Conservation (phyloP, 768 basidiomycete species). For the Boletus bicolor region DNA sequence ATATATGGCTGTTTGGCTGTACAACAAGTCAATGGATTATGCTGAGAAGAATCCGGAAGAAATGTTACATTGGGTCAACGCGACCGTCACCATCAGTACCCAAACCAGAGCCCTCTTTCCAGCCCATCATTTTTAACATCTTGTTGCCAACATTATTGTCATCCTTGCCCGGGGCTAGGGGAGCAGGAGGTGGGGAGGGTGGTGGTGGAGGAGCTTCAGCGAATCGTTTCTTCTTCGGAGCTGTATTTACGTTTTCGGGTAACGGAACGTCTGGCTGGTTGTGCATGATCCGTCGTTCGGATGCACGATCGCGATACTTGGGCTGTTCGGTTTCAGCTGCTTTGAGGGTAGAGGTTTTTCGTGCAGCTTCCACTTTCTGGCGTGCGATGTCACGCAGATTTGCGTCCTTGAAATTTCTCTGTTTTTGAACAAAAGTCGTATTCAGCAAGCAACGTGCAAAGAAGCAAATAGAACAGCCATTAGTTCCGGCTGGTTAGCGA, state of each 20-base stretch:
- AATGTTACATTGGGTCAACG: slow-evolving; percentile 75
- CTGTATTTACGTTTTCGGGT: slow-evolving; percentile 42
- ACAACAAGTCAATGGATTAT: slow-evolving; percentile 9
- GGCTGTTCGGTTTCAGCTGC: slow-evolving; percentile 48
- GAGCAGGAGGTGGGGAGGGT: slow-evolving; percentile 58
- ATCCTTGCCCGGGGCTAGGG: slow-evolving; percentile 73
- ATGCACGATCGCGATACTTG: slow-evolving; percentile 94
- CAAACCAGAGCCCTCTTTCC: slow-evolving; percentile 87
- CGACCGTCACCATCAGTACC: slow-evolving; percentile 81
- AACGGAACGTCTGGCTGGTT: slow-evolving; percentile 87
- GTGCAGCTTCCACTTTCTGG: slow-evolving; percentile 53
- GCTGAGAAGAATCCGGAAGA: background rate
- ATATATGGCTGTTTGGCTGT: slow-evolving; percentile 80
- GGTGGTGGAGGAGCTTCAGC: slow-evolving; percentile 60
- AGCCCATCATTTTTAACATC: slow-evolving; percentile 96
- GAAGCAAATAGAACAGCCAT: slow-evolving; percentile 15
- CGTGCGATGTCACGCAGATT: slow-evolving; percentile 70
- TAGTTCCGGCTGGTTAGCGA: slow-evolving; percentile 28
- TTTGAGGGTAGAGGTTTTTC: slow-evolving; percentile 33
- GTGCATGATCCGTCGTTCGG: slow-evolving; percentile 85
- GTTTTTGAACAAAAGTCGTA: slow-evolving; percentile 16
- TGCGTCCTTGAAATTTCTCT: slow-evolving; percentile 85
- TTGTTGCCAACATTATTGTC: slow-evolving; percentile 89
- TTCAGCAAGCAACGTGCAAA: slow-evolving; percentile 5
- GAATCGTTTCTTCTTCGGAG: slow-evolving; percentile 40